Conservation (phyloP, 345 rosid genomes). For the Citrus inodora region DNA sequence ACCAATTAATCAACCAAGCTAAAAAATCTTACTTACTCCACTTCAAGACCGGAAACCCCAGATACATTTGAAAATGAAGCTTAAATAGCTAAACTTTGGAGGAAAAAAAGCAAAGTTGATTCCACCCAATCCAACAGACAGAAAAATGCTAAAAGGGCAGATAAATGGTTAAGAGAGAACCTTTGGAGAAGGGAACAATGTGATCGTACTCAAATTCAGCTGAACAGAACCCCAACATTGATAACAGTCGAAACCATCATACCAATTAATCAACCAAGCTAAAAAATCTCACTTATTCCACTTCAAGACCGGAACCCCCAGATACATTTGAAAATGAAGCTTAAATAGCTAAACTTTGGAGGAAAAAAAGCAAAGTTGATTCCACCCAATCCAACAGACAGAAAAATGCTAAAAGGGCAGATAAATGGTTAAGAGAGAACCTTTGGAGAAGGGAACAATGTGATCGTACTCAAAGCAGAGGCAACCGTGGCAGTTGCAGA, state of each 20-base stretch:
- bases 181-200: conserved; percentile 86
- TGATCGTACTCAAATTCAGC: conserved; percentile 97
- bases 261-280: background rate
- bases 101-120: background rate
- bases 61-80: background rate
- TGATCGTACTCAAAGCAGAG: conserved; percentile 97
- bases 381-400: no score
- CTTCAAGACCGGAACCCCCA: background rate
- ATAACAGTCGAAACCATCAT: background rate
- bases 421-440: conserved; percentile 21
- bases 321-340: background rate
- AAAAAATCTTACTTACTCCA: background rate
- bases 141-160: background rate
- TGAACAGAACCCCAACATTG: background rate
- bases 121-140: no score
- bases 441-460: conserved; percentile 86
- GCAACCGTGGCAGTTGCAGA: conserved; percentile 85
- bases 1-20: background rate
- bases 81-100: background rate
- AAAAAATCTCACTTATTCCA: background rate
- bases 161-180: conserved; percentile 21
- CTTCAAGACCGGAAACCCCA: background rate
- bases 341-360: background rate
- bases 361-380: background rate
- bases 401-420: background rate